A percentile compares a stretch with the other conserved stretches of the same genome.
Evolutionary conservation across 768 basidiomycete species (phyloP).

Genomic region (Boletus vinaceobasis): DNA sequence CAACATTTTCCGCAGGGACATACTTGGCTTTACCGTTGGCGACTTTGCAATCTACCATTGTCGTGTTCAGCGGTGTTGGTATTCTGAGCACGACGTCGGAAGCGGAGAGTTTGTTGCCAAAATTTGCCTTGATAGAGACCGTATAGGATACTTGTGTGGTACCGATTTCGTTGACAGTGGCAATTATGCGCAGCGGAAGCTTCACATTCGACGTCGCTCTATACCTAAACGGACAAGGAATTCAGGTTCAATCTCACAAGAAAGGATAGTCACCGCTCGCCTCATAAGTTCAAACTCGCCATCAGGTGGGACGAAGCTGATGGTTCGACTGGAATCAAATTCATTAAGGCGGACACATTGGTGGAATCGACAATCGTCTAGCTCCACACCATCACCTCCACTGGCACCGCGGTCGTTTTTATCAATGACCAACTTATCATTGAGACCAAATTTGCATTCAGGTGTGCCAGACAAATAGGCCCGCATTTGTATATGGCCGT

Average conservation of each 20-base stretch:
- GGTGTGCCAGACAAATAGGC: slow-evolving; percentile 96
- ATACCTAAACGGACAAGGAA: slow-evolving; percentile 53
- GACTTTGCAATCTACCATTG: slow-evolving; percentile 88
- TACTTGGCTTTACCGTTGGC: slow-evolving; percentile 96
- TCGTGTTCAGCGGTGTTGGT: slow-evolving; percentile 95
- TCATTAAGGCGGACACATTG: slow-evolving; percentile 95
- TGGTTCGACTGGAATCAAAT: slow-evolving; percentile 90
- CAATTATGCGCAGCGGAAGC: slow-evolving; percentile 83
- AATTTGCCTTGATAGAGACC: slow-evolving; percentile 83
- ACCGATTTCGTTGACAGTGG: slow-evolving; percentile 90
- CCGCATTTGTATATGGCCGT: slow-evolving; percentile 97
- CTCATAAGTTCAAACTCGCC: slow-evolving; percentile 99
- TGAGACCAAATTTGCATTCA: slow-evolving; percentile 98
- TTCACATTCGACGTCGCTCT: slow-evolving; percentile 96
- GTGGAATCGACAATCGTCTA: slow-evolving; percentile 98
- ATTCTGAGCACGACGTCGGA: slow-evolving; percentile 90
- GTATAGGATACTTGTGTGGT: slow-evolving; percentile 90
- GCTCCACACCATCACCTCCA: slow-evolving; percentile 73
- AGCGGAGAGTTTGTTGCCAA: slow-evolving; percentile 88
- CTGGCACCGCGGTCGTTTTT: slow-evolving; percentile 60
- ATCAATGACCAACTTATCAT: slow-evolving; percentile 97
- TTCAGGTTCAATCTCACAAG: slow-evolving; percentile 1
- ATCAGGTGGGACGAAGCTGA: slow-evolving; percentile 97
- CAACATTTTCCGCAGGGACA: slow-evolving; percentile 90
- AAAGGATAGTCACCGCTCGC: slow-evolving; percentile 39